phyloP scores from a whole-genome alignment of 169 alveolate genomes.

The Plasmodium gaboni region DNA sequence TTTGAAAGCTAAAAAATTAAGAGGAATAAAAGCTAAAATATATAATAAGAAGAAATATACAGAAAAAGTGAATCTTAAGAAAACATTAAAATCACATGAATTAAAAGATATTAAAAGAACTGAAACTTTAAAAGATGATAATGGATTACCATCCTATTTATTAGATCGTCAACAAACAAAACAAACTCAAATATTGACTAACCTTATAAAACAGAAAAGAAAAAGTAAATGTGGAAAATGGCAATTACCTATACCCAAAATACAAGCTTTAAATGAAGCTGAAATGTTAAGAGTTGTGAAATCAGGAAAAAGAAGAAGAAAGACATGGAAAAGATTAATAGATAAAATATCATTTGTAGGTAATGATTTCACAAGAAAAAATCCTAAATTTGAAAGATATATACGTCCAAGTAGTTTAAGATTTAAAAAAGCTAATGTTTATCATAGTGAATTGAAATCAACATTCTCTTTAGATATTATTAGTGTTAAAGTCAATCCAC shows the following conservation, averaged over 20 bases:
- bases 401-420: constrained; percentile 99
- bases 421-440: constrained; percentile 98
- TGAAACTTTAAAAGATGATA: constrained; percentile 90
- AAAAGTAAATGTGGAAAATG: constrained; percentile 99
- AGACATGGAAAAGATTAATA: constrained; percentile 99
- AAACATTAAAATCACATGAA: constrained; percentile 81
- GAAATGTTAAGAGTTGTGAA: constrained; percentile 95
- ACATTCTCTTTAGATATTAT: constrained; percentile 96
- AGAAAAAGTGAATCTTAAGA: constrained; percentile 98
- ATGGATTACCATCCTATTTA: constrained; percentile 99
- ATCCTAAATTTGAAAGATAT: constrained; percentile 98
- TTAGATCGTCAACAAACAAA: constrained; percentile 98
- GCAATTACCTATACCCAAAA: constrained; percentile 99
- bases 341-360: constrained; percentile 98
- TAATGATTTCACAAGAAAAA: constrained; percentile 98
- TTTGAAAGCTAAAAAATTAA: constrained; percentile 94
- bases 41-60: constrained; percentile 96
- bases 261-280: constrained; percentile 93
- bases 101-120: constrained; percentile 80
- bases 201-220: constrained; percentile 98
- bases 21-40: constrained; percentile 98
- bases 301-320: constrained; percentile 96
- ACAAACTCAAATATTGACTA: constrained; percentile 95
- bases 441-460: constrained; percentile 98
- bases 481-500: constrained; percentile 99